These are phyloP conservation scores for Penicillium sp. DNA, from an alignment of 2,329 filamentous ascomycete genomes.

Conservation along the genomic window DNA sequence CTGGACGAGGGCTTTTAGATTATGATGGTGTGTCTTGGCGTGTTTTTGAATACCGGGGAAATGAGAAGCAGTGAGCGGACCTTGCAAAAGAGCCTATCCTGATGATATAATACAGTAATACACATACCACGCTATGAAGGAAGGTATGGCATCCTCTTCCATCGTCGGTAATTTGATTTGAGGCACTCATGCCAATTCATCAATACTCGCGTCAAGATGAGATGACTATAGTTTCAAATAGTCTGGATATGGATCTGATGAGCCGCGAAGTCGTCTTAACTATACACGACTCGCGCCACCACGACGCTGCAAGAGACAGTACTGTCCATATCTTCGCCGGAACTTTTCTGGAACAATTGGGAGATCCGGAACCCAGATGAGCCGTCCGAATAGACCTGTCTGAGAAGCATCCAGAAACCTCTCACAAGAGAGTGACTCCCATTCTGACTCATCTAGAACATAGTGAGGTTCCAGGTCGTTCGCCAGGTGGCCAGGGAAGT, in stretches of 20 bases:
- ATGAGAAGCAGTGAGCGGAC: neutral
- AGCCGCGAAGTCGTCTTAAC: neutral
- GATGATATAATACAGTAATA: neutral
- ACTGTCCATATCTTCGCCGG: conserved; percentile 79
- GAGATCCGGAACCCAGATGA: conserved; percentile 79
- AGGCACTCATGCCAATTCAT: neutral
- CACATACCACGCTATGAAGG: neutral
- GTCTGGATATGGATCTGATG: too few relatives aligned
- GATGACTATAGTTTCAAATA: neutral
- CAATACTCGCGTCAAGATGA: neutral
- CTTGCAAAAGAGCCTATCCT: neutral
- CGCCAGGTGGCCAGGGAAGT: conserved; percentile 64
- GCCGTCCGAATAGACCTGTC: conserved; percentile 73
- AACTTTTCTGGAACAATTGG: conserved; percentile 69
- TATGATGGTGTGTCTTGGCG: neutral
- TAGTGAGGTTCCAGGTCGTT: conserved; percentile 81
- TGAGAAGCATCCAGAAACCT: conserved; percentile 78
- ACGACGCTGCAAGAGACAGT: conserved; percentile 76
- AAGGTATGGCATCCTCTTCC: neutral
- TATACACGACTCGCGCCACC: conserved; percentile 16
- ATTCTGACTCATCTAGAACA: conserved; percentile 70
- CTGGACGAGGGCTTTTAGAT: neutral
- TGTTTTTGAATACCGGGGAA: neutral
- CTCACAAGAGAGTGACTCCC: conserved; percentile 76
- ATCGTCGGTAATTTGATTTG: neutral